Percentiles rank a stretch among this genome's conserved stretches.
Evolutionary conservation across 1,284 basidiomycete genomes (phyloP).

Genomic region (Cryptococcus jaspeensis): DNA sequence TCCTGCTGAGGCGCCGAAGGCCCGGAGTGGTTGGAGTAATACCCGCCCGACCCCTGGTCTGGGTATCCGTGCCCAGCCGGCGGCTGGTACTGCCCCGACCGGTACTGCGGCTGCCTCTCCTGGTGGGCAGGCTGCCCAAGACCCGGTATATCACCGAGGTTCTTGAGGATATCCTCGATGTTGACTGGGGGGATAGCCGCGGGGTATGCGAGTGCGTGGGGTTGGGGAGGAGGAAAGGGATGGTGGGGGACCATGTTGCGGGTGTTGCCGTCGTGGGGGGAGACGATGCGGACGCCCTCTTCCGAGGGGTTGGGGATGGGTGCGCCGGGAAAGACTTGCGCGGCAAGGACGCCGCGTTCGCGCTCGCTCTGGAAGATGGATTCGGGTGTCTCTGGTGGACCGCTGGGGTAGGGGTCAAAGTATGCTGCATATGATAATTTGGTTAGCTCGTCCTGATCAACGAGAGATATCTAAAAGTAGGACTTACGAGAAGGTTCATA

Average conservation of each 20-base stretch:
- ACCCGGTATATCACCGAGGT: no score
- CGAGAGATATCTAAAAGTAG: background rate
- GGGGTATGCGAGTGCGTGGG: background rate
- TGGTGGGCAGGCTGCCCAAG: no score
- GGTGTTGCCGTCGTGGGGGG: background rate
- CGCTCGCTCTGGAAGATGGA: slow-evolving; percentile 28
- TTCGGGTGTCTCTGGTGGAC: slow-evolving; percentile 18
- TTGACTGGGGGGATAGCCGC: background rate
- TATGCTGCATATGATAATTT: slow-evolving; percentile 2
- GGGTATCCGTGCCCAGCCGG: no score
- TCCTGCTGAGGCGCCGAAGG: no score
- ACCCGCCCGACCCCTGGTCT: no score
- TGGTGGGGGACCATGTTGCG: background rate
- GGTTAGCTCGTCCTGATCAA: background rate
- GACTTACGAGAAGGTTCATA: slow-evolving; percentile 31
- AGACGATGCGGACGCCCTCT: slow-evolving; percentile 19
- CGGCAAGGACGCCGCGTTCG: slow-evolving; percentile 32
- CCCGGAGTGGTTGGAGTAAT: no score
- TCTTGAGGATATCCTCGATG: no score
- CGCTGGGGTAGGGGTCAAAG: background rate
- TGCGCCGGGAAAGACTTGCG: slow-evolving; percentile 19
- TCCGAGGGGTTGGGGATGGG: slow-evolving; percentile 24
- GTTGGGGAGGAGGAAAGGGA: background rate
- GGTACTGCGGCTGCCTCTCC: no score
- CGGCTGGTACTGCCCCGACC: no score